Percentiles rank a stretch among this genome's conserved stretches.
These are phyloP conservation scores for Phytophthora brassicae DNA, from an alignment of 352 stramenopile species.

Conservation along the genomic window DNA sequence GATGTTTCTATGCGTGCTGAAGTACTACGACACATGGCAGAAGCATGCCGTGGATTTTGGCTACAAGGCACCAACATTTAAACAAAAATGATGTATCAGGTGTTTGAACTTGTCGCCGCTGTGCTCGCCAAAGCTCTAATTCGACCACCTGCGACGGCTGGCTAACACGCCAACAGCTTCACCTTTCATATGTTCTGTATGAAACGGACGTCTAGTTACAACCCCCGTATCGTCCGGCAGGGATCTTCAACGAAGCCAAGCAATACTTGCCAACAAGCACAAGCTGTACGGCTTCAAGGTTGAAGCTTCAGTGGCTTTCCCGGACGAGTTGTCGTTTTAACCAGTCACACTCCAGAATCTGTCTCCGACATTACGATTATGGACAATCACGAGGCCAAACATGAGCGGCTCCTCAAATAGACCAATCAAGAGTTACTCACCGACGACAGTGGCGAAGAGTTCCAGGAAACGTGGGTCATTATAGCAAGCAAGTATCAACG, in stretches of 20 bases:
- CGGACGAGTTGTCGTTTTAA: slow-evolving; percentile 1
- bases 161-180: not conserved
- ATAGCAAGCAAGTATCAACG: not conserved
- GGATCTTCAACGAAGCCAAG: slow-evolving; percentile 2
- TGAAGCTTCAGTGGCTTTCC: slow-evolving; percentile 12
- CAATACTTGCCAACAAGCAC: slow-evolving; percentile 11
- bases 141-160: not conserved
- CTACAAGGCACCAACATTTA: slow-evolving; percentile 1
- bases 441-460: slow-evolving; percentile 10
- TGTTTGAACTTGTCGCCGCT: not conserved
- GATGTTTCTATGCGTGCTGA: slow-evolving; percentile 1
- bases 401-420: slow-evolving; percentile 4
- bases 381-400: slow-evolving; percentile 2
- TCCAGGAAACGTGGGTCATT: no score
- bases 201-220: slow-evolving; percentile 9
- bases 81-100: slow-evolving; percentile 13
- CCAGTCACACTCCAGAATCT: slow-evolving; percentile 6
- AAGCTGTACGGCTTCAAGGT: slow-evolving; percentile 9
- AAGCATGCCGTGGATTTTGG: slow-evolving; percentile 6
- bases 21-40: slow-evolving; percentile 10
- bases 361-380: slow-evolving; percentile 7
- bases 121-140: not conserved
- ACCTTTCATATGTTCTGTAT: slow-evolving; percentile 10
- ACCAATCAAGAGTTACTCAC: not conserved
- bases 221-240: not conserved